Percentiles rank a stretch among this genome's conserved stretches.
phyloP scores from a whole-genome alignment of 805 yeast genomes.

The Wickerhamiella galacta region DNA sequence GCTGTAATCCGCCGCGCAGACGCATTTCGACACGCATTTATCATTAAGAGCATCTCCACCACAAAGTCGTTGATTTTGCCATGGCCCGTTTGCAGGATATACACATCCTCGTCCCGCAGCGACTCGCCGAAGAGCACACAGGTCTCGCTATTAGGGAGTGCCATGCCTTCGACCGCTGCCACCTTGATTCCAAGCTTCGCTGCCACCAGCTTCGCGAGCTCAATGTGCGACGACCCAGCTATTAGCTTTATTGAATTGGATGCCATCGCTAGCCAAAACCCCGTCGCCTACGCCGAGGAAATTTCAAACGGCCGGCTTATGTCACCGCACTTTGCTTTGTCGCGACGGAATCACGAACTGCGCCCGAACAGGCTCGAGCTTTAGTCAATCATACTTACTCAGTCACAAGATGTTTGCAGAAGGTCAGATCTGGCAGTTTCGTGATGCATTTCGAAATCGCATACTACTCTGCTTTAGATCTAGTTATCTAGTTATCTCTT shows the following conservation, averaged over 20 bases:
- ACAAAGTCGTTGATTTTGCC: slow-evolving; percentile 76
- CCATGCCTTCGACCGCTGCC: slow-evolving; percentile 44
- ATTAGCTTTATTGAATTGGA: slow-evolving; percentile 40
- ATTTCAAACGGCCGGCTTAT: too few relatives aligned
- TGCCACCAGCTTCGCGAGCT: slow-evolving; percentile 60
- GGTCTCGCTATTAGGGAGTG: slow-evolving; percentile 15
- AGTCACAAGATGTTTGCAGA: too few relatives aligned
- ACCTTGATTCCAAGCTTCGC: slow-evolving; percentile 36
- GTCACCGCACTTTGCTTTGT: too few relatives aligned
- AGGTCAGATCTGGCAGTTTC: too few relatives aligned
- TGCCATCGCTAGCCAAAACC: slow-evolving; percentile 18
- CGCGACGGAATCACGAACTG: too few relatives aligned
- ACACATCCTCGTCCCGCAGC: slow-evolving; percentile 72
- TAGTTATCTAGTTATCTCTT: too few relatives aligned
- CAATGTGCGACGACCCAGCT: slow-evolving; percentile 50
- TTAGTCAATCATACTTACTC: too few relatives aligned
- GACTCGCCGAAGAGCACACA: slow-evolving; percentile 50
- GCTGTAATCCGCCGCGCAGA: slow-evolving; percentile 91
- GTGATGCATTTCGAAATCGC: too few relatives aligned
- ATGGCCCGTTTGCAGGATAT: slow-evolving; percentile 52
- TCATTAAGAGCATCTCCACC: slow-evolving; percentile 75
- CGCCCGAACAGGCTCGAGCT: too few relatives aligned
- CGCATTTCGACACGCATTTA: slow-evolving; percentile 89
- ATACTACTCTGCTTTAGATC: too few relatives aligned
- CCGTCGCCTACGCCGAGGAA: too few relatives aligned